Evolutionary conservation across 192 early-diverging fungal species (phyloP).

Genomic region (Polychytrium aggregatum): DNA sequence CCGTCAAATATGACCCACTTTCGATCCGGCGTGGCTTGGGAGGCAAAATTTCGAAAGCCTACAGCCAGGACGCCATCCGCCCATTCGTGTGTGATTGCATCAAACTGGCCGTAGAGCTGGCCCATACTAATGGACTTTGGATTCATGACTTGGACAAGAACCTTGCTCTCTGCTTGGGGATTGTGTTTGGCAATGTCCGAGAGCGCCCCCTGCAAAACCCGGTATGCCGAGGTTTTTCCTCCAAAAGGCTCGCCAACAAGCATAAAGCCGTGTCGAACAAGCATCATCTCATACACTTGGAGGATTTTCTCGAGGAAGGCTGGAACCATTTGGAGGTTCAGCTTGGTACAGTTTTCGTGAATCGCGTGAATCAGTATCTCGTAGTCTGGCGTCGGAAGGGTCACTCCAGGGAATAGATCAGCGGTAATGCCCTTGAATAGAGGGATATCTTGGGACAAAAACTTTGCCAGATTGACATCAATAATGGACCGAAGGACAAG

Average conservation of each 20-base stretch:
- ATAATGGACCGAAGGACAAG: constrained; percentile 46
- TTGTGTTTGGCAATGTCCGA: constrained; percentile 35
- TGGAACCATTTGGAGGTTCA: constrained; percentile 43
- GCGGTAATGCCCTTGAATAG: constrained; percentile 53
- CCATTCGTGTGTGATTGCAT: constrained; percentile 51
- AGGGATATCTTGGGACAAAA: constrained; percentile 49
- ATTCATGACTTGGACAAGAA: constrained; percentile 32
- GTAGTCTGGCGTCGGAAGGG: constrained; percentile 45
- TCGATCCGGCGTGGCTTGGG: constrained; percentile 35
- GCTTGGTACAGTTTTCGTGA: constrained; percentile 22
- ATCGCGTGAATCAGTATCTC: constrained; percentile 31
- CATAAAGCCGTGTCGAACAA: constrained; percentile 51
- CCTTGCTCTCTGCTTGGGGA: constrained; percentile 34
- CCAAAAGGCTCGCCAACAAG: constrained; percentile 44
- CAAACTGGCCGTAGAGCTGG: constrained; percentile 52
- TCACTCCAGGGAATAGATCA: constrained; percentile 48
- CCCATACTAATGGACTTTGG: constrained; percentile 58
- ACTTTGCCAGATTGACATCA: constrained; percentile 51
- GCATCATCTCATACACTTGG: constrained; percentile 56
- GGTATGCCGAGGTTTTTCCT: constrained; percentile 43
- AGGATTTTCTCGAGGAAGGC: constrained; percentile 47
- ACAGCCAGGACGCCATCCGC: constrained; percentile 47
- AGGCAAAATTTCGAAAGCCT: constrained; percentile 46
- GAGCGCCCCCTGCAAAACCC: constrained; percentile 37
- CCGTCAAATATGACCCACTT: constrained; percentile 57